These are phyloP conservation scores for Neltuma alba DNA, from an alignment of 306 rosid genomes.

Conservation along the genomic window DNA sequence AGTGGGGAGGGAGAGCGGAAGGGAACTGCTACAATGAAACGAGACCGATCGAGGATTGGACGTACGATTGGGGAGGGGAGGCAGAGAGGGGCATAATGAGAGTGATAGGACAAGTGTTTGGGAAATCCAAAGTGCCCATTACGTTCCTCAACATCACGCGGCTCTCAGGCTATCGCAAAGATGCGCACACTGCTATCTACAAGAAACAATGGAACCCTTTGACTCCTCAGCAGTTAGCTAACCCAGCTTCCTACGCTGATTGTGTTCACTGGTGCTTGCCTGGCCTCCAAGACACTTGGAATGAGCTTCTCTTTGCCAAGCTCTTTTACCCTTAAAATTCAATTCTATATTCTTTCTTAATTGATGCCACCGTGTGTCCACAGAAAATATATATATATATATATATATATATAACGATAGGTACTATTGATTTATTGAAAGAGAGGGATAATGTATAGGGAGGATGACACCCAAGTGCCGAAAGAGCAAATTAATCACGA, in stretches of 20 bases:
- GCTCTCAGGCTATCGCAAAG: slow-evolving; percentile 75
- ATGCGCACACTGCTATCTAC: slow-evolving; percentile 91
- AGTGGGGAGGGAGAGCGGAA: slow-evolving; percentile 76
- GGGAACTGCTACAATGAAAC: slow-evolving; percentile 84
- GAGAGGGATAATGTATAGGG: neutral
- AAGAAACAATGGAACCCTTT: slow-evolving; percentile 94
- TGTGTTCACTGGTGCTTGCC: slow-evolving; percentile 98
- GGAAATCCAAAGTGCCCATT: slow-evolving; percentile 65
- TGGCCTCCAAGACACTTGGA: slow-evolving; percentile 99
- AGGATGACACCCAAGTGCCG: too few relatives aligned
- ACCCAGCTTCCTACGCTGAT: slow-evolving; percentile 88
- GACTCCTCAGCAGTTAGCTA: slow-evolving; percentile 75
- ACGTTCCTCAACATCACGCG: slow-evolving; percentile 87
- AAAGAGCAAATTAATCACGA: too few relatives aligned
- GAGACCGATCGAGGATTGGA: slow-evolving; percentile 59
- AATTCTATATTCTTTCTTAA: neutral
- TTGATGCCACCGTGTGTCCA: too few relatives aligned
- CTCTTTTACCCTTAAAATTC: slow-evolving; percentile 68
- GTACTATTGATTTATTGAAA: neutral
- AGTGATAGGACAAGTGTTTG: slow-evolving; percentile 74
- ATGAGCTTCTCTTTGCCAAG: slow-evolving; percentile 87
- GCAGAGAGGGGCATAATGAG: slow-evolving; percentile 73
- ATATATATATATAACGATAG: too few relatives aligned
- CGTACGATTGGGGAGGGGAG: slow-evolving; percentile 81
- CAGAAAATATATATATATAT: too few relatives aligned